Conservation (phyloP, 2,329 filamentous ascomycete genomes). For the Ascochyta lentis region DNA sequence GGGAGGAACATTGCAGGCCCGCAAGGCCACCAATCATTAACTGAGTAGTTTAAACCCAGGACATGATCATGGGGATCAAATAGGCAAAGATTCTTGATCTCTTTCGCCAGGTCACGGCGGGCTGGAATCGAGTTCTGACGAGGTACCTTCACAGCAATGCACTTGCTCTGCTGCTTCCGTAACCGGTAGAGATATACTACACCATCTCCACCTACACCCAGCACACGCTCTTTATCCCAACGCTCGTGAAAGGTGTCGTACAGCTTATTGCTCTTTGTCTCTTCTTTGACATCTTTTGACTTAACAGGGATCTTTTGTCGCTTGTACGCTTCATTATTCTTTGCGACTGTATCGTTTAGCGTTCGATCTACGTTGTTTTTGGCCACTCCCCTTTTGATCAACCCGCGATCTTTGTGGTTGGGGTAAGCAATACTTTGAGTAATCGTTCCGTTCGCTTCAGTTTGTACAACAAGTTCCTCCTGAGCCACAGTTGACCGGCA, state of each 20-base stretch:
- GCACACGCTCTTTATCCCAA: neutral
- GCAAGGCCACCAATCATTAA: neutral
- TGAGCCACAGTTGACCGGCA: neutral
- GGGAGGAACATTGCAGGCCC: conserved; percentile 30
- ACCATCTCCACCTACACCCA: conserved; percentile 21
- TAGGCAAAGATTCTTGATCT: neutral
- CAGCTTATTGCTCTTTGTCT: neutral
- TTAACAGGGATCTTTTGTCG: neutral
- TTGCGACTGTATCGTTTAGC: neutral
- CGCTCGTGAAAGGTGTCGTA: neutral
- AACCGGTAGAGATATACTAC: conserved; percentile 8
- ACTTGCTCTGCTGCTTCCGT: neutral
- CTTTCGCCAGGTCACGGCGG: neutral
- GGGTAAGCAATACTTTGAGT: neutral
- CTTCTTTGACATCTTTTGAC: neutral
- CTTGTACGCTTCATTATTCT: neutral
- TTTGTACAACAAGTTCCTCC: too few species aligned
- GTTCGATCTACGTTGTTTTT: neutral
- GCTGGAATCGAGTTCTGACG: neutral
- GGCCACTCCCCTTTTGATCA: neutral
- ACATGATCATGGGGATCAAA: conserved; percentile 21
- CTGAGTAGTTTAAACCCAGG: conserved; percentile 15
- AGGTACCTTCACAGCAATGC: conserved; percentile 9
- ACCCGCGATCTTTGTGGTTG: neutral
- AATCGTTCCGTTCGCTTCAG: neutral